phyloP scores from a whole-genome alignment of 768 basidiomycete genomes.

The Termitomyces sp. region DNA sequence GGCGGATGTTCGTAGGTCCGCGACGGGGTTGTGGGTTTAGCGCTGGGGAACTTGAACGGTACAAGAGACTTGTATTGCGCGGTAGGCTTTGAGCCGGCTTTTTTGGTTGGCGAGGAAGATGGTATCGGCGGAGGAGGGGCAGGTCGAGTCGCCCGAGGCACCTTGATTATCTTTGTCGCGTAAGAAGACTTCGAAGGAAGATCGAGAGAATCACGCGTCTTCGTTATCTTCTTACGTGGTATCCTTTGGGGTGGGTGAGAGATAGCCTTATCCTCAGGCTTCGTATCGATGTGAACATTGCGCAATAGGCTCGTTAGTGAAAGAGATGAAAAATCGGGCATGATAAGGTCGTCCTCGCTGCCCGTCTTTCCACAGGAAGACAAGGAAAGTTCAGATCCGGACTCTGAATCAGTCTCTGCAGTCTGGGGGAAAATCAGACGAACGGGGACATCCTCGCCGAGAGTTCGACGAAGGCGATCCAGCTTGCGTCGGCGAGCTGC shows the following conservation, averaged over 20 bases:
- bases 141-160: neutral
- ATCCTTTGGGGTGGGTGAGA: neutral
- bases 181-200: neutral
- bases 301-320: neutral
- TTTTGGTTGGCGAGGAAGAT: neutral
- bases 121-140: slow-evolving; percentile 4
- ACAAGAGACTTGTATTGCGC: neutral
- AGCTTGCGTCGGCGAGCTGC: slow-evolving; percentile 51
- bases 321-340: neutral
- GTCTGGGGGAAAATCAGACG: slow-evolving; percentile 50
- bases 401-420: neutral
- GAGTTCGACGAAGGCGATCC: slow-evolving; percentile 52
- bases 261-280: neutral
- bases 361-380: neutral
- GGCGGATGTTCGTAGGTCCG: neutral
- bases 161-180: neutral
- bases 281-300: neutral
- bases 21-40: neutral
- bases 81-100: neutral
- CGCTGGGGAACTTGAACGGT: neutral
- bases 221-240: slow-evolving; percentile 6
- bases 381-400: neutral
- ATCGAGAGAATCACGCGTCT: slow-evolving; percentile 9
- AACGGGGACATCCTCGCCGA: slow-evolving; percentile 59
- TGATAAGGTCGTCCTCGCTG: neutral